phyloP scores from a whole-genome alignment of 495 filamentous ascomycete species.

The Penicillium antarcticum region DNA sequence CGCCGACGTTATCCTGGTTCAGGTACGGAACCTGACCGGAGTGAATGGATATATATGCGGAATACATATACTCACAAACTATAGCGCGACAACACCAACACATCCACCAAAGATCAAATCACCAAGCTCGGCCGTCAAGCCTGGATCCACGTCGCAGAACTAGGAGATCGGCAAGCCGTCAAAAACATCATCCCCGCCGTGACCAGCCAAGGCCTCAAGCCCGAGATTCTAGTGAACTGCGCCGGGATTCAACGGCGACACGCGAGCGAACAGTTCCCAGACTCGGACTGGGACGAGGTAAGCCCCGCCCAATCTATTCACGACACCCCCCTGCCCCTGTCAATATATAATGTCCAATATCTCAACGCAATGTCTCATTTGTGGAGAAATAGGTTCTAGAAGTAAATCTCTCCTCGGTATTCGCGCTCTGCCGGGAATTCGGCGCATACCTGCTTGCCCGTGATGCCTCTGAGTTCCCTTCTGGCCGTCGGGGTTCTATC shows the following conservation, averaged over 20 bases:
- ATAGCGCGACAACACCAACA: conserved; percentile 64
- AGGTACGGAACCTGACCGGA: conserved; percentile 12
- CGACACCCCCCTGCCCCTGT: not conserved
- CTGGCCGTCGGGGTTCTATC: conserved; percentile 66
- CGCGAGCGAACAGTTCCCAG: conserved; percentile 72
- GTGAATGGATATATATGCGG: not conserved
- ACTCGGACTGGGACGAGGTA: conserved; percentile 76
- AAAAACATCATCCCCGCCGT: conserved; percentile 58
- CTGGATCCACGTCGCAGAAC: conserved; percentile 68
- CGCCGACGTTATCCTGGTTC: conserved; percentile 73
- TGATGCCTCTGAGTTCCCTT: conserved; percentile 43
- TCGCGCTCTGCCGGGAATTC: conserved; percentile 77
- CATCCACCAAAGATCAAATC: conserved; percentile 55
- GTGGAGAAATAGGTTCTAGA: conserved; percentile 59
- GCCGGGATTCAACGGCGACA: conserved; percentile 84
- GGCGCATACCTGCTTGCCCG: conserved; percentile 78
- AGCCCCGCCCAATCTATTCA: conserved; percentile 1
- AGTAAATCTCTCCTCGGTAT: conserved; percentile 80
- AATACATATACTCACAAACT: not conserved
- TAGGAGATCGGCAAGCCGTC: conserved; percentile 60
- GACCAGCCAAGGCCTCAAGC: conserved; percentile 56
- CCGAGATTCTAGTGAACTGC: conserved; percentile 76
- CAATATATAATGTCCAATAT: too few relatives aligned
- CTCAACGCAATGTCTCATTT: not conserved
- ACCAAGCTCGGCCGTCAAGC: conserved; percentile 66